These are phyloP conservation scores for Sclerotinia glacialis DNA, from an alignment of 2,329 filamentous ascomycete species.

Conservation along the genomic window DNA sequence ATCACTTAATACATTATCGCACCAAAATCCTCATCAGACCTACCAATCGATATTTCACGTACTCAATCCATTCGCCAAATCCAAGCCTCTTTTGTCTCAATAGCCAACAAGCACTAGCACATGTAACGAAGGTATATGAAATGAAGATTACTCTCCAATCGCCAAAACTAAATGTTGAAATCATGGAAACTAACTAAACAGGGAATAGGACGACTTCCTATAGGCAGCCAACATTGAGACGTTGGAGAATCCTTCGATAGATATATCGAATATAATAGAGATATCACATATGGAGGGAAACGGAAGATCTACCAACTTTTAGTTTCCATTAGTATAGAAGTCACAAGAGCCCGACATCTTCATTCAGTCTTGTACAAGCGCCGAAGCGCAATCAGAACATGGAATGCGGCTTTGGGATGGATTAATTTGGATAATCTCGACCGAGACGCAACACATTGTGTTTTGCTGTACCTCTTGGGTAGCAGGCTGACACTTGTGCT, in stretches of 20 bases:
- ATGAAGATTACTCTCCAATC: not conserved
- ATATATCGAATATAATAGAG: conserved; percentile 1
- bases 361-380: conserved; percentile 9
- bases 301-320: not conserved
- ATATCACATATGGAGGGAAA: not conserved
- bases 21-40: not conserved
- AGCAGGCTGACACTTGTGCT: not conserved
- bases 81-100: not conserved
- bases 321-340: not conserved
- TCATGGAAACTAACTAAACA: not conserved
- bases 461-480: conserved; percentile 11
- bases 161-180: not conserved
- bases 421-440: not conserved
- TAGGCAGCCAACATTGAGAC: not conserved
- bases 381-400: conserved; percentile 5
- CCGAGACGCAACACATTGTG: not conserved
- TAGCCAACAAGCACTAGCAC: not conserved
- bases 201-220: conserved; percentile 12
- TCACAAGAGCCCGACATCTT: not conserved
- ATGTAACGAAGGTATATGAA: not conserved
- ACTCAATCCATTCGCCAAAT: not conserved
- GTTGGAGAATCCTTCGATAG: not conserved
- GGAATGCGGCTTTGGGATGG: not conserved
- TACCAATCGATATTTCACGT: not conserved
- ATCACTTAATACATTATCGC: not conserved